phyloP scores from a whole-genome alignment of 768 basidiomycete genomes.

The Collybia nuda region DNA sequence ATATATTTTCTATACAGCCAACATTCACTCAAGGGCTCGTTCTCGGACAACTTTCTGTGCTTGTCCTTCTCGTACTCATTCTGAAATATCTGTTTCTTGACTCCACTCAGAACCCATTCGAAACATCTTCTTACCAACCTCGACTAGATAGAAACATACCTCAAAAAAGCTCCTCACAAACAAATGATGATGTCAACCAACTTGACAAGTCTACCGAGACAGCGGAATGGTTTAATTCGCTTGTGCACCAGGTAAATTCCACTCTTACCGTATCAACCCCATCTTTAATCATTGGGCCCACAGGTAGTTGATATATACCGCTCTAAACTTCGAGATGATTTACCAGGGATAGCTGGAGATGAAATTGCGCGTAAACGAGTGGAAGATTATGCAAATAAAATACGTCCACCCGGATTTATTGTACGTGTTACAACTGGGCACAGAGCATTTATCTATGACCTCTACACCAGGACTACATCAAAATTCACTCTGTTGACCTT shows the following conservation, averaged over 20 bases:
- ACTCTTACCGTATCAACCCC: neutral
- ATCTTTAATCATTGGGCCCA: neutral
- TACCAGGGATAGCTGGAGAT: constrained; percentile 72
- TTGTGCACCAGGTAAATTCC: constrained; percentile 71
- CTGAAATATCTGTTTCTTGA: constrained; percentile 97
- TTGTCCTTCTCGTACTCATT: constrained; percentile 72
- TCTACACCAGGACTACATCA: constrained; percentile 70
- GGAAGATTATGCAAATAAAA: constrained; percentile 79
- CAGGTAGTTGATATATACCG: constrained; percentile 76
- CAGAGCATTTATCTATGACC: neutral
- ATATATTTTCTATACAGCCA: constrained; percentile 73
- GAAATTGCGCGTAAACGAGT: constrained; percentile 79
- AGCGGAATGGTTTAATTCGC: constrained; percentile 87
- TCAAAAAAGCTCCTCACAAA: constrained; percentile 33
- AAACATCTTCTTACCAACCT: constrained; percentile 59
- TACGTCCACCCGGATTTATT: constrained; percentile 68
- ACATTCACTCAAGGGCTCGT: constrained; percentile 96
- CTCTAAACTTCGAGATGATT: constrained; percentile 70
- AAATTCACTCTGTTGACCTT: constrained; percentile 81
- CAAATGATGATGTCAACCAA: constrained; percentile 19
- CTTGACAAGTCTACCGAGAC: constrained; percentile 54
- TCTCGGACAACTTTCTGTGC: constrained; percentile 87
- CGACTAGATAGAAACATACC: constrained; percentile 49
- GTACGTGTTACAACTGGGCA: constrained; percentile 41
- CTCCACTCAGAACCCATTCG: constrained; percentile 57